Conservation (phyloP, 352 stramenopile genomes). For the Elongisporangium senticosum region DNA sequence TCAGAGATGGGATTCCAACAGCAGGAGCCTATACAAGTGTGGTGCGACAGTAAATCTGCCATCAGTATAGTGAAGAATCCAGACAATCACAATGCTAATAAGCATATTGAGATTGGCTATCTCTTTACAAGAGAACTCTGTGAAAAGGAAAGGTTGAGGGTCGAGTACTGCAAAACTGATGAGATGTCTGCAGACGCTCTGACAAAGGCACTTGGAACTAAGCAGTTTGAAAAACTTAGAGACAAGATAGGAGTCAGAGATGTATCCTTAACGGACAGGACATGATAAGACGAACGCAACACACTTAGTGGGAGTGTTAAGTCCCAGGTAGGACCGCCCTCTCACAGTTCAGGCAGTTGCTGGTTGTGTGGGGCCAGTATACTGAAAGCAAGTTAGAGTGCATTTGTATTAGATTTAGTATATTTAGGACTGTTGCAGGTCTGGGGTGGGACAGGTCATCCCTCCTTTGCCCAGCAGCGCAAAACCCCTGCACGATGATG, state of each 20-base stretch:
- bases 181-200: constrained; percentile 15
- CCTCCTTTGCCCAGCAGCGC: too few species aligned
- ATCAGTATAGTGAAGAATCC: constrained; percentile 16
- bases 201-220: constrained; percentile 13
- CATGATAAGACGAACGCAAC: too few species aligned
- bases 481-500: too few species aligned
- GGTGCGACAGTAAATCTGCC: constrained; percentile 15
- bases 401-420: too few species aligned
- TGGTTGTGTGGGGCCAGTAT: too few species aligned
- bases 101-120: constrained; percentile 17
- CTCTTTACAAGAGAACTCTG: constrained; percentile 12
- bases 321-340: too few species aligned
- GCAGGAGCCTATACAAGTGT: constrained; percentile 7
- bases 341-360: too few species aligned
- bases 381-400: too few species aligned
- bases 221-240: constrained; percentile 13
- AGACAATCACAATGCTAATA: constrained; percentile 12
- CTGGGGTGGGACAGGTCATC: too few species aligned
- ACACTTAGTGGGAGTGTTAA: too few species aligned
- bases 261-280: background rate
- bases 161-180: constrained; percentile 7
- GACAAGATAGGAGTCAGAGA: constrained; percentile 8
- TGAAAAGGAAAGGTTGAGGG: constrained; percentile 3
- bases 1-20: constrained; percentile 9
- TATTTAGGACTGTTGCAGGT: too few species aligned